Evolutionary conservation across 306 rosid genomes (phyloP), one percentile per base, ranked within the genome.

Genomic region (Vigna radiata): DNA sequence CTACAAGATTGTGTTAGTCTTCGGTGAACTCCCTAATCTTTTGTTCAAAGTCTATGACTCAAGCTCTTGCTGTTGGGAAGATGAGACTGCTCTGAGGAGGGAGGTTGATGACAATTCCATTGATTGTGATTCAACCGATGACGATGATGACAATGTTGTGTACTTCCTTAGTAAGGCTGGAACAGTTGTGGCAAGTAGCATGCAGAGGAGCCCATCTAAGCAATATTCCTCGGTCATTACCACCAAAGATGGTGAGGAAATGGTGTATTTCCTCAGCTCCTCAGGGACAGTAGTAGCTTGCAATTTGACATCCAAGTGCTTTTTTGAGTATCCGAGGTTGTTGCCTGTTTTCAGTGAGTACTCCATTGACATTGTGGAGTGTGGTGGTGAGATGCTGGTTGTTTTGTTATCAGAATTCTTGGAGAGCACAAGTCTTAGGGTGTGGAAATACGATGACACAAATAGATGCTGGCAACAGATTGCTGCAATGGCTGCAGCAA

Each of bases 181-280:
- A 62, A 90, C 89, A 70, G 96, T 95, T 37, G 95, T 95, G 60
- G 87, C 96, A 7, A 89, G 96, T 66, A 88, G 87, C 81, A 92
- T 92, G 98, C 94, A 95, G 80, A 88, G 97, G 84, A 92, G 98
- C 82, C 95, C 96, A 2, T 85, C 96, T 3, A 95, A 95, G 88
- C 96, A 95, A 56, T 95, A 88, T 85, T 95, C 98, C 0, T 95
- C 97, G 0, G 97, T 94, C 14, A 75, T 92, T 18, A 87, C 91
- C 4, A 78, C 48, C 84, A 87, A 79, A 77, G 75, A 82, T 0
- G 92, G 91, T 0, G 85, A 89, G 43, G 95, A 95, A 56, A 71
- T 74, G 8, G 83, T 95, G 39, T 87, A 89, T 72, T 95, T 95
- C 82, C 86, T 95, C 1, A 92, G 92, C 81, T 89, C 92, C 33